phyloP scores from a whole-genome alignment of 768 basidiomycete species.

The Galerina marginata region DNA sequence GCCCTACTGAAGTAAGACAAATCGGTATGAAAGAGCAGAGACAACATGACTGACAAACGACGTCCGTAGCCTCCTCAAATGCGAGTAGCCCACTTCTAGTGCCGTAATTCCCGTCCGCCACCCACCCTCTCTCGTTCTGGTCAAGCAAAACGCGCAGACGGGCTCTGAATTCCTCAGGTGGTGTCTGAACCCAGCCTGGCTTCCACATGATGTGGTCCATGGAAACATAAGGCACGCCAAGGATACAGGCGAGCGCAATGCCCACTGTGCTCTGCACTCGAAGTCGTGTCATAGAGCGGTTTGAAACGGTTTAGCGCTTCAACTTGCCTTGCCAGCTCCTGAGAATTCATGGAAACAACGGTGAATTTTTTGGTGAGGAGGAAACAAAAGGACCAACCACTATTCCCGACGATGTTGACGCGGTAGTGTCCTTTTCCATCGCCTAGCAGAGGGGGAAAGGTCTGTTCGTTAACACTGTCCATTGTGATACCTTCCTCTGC shows the following conservation, averaged over 20 bases:
- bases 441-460: neutral
- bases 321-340: conserved; percentile 7
- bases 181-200: conserved; percentile 49
- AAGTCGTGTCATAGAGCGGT: no score
- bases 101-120: conserved; percentile 56
- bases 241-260: conserved; percentile 43
- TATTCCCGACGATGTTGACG: neutral
- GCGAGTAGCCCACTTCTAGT: conserved; percentile 36
- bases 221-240: conserved; percentile 50
- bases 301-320: no score
- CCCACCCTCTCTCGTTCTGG: conserved; percentile 49
- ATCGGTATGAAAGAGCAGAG: neutral
- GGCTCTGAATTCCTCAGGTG: conserved; percentile 34
- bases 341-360: no score
- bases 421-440: neutral
- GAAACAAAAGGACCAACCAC: neutral
- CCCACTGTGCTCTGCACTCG: conserved; percentile 52
- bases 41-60: conserved; percentile 50
- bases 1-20: conserved; percentile 47
- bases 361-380: no score
- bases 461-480: no score
- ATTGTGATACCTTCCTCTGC: no score
- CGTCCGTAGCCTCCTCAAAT: conserved; percentile 49
- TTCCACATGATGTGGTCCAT: conserved; percentile 55
- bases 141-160: conserved; percentile 34